A percentile compares a stretch with the other conserved stretches of the same genome.
These are phyloP conservation scores for Xylariaceae sp. DNA, from an alignment of 2,329 filamentous ascomycete species.

Conservation along the genomic window DNA sequence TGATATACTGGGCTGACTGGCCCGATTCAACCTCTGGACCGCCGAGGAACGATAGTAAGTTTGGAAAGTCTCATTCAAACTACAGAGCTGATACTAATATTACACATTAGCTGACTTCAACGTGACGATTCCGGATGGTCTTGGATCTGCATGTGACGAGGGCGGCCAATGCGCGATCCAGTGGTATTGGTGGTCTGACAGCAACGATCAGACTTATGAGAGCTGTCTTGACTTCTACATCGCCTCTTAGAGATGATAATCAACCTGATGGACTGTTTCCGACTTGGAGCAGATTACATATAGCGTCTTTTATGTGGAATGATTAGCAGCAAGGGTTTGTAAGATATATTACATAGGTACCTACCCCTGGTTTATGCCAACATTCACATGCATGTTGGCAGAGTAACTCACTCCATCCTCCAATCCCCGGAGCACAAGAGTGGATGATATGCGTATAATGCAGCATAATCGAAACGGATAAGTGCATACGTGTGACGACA, in stretches of 20 bases:
- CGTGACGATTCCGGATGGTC: constrained; percentile 49
- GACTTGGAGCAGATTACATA: too few relatives aligned
- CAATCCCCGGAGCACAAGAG: too few relatives aligned
- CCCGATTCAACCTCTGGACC: constrained; percentile 20
- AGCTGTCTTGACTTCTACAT: constrained; percentile 55
- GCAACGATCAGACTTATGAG: constrained; percentile 59
- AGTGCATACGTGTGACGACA: too few relatives aligned
- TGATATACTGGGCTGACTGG: constrained; percentile 40
- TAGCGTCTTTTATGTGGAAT: too few relatives aligned
- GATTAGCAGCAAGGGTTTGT: too few relatives aligned
- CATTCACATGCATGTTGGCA: too few relatives aligned
- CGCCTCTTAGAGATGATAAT: not conserved
- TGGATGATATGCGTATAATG: too few relatives aligned
- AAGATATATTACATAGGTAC: too few relatives aligned
- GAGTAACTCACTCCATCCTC: too few relatives aligned
- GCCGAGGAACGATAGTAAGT: constrained; percentile 33
- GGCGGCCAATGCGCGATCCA: constrained; percentile 49
- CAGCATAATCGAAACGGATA: too few relatives aligned
- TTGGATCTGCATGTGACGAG: constrained; percentile 42
- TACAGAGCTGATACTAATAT: not conserved
- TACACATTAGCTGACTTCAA: constrained; percentile 36
- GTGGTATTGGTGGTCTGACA: constrained; percentile 58
- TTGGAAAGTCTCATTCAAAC: constrained; percentile 18
- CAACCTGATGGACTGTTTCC: too few relatives aligned
- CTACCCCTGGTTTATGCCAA: too few relatives aligned